These are phyloP conservation scores for Chlorella sorokiniana DNA, from an alignment of 139 green algal species.

Conservation along the genomic window DNA sequence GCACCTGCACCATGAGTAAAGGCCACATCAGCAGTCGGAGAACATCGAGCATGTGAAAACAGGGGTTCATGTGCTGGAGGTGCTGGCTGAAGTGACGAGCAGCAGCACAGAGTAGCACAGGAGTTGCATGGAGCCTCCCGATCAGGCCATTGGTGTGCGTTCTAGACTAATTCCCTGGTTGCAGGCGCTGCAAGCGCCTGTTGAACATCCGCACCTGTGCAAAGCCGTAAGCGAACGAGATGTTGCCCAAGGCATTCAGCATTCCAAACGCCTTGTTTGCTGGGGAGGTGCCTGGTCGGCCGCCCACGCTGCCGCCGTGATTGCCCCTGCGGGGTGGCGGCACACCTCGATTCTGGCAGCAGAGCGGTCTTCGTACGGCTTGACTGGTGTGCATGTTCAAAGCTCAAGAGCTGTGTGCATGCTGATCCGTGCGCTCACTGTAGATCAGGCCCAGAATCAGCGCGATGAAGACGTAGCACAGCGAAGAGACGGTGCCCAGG, in stretches of 20 bases:
- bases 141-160: too few relatives aligned
- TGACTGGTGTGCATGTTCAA: too few relatives aligned
- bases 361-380: too few relatives aligned
- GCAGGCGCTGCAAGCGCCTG: not conserved
- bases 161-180: too few relatives aligned
- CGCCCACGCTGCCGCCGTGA: constrained; percentile 12
- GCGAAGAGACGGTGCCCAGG: constrained; percentile 49
- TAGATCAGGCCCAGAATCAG: constrained; percentile 46
- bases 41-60: too few relatives aligned
- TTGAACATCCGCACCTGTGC: not conserved
- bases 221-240: constrained; percentile 32
- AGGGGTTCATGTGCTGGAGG: too few relatives aligned
- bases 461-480: constrained; percentile 55
- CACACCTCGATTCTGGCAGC: too few relatives aligned
- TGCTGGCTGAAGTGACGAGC: too few relatives aligned
- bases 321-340: too few relatives aligned
- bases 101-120: not conserved
- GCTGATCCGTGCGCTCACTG: too few relatives aligned
- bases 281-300: constrained; percentile 1
- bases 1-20: not conserved
- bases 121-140: not conserved
- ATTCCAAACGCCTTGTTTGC: constrained; percentile 21
- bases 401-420: too few relatives aligned
- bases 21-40: too few relatives aligned
- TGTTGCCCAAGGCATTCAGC: constrained; percentile 24